A percentile compares a stretch with the other conserved stretches of the same genome.
Evolutionary conservation across 2,329 filamentous ascomycete species (phyloP).

Genomic region (Botryosphaeria agaves): DNA sequence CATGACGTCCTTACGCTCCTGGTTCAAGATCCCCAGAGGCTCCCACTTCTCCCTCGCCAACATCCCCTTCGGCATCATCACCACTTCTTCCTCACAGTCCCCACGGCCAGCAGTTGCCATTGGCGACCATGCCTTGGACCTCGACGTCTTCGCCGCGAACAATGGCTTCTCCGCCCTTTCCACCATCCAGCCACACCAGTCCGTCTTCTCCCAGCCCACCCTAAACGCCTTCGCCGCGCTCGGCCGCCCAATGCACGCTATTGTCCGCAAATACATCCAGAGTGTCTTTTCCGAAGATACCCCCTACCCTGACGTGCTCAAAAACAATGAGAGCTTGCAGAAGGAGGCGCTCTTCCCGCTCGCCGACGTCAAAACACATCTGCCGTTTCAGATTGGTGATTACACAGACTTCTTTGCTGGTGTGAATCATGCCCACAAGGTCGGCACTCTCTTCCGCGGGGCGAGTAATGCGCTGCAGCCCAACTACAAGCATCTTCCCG

Average conservation of each 20-base stretch:
- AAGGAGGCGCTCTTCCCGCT: conserved; percentile 41
- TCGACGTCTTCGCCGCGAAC: conserved; percentile 41
- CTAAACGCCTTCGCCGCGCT: conserved; percentile 60
- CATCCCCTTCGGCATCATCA: conserved; percentile 71
- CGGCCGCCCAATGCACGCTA: conserved; percentile 47
- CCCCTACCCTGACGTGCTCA: conserved; percentile 41
- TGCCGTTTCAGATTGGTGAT: conserved; percentile 65
- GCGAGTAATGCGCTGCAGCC: conserved; percentile 56
- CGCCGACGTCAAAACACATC: conserved; percentile 42
- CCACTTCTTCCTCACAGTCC: conserved; percentile 35
- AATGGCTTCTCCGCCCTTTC: conserved; percentile 43
- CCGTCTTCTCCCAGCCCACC: conserved; percentile 46
- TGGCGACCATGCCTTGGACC: conserved; percentile 53
- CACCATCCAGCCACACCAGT: conserved; percentile 36
- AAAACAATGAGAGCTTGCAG: conserved; percentile 41
- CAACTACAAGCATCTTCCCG: conserved; percentile 67
- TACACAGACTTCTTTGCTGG: conserved; percentile 81
- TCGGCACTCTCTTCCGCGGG: conserved; percentile 56
- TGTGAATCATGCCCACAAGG: conserved; percentile 58
- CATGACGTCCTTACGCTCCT: conserved; percentile 27
- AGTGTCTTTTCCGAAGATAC: conserved; percentile 45
- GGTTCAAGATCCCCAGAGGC: conserved; percentile 40
- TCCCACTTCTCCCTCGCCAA: conserved; percentile 63
- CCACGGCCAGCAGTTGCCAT: conserved; percentile 55
- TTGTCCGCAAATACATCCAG: conserved; percentile 54